These are phyloP conservation scores for Sclerotiophoma versabilis DNA, from an alignment of 2,329 filamentous ascomycete species.

Conservation along the genomic window DNA sequence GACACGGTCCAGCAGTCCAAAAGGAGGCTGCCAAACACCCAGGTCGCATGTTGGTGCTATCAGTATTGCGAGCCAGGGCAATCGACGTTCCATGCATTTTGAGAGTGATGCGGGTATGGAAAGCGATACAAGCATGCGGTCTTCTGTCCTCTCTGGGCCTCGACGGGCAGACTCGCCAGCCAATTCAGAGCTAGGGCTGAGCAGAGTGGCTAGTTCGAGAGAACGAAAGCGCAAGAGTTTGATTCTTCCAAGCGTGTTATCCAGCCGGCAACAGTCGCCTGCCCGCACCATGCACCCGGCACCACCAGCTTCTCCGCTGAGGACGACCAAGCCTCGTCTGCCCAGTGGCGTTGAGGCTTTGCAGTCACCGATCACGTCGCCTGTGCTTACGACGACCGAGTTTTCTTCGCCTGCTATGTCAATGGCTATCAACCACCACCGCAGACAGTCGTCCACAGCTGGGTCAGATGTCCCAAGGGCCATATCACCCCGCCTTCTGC, in stretches of 20 bases:
- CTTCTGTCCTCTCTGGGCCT: slow-evolving; percentile 75
- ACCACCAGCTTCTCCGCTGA: slow-evolving; percentile 83
- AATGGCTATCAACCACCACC: slow-evolving; percentile 70
- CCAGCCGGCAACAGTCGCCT: slow-evolving; percentile 87
- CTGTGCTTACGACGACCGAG: slow-evolving; percentile 82
- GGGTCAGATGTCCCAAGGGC: slow-evolving; percentile 74
- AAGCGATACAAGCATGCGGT: slow-evolving; percentile 88
- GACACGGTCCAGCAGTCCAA: slow-evolving; percentile 86
- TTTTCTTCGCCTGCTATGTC: slow-evolving; percentile 75
- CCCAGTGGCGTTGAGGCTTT: slow-evolving; percentile 68
- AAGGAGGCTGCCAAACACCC: slow-evolving; percentile 83
- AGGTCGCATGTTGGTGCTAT: slow-evolving; percentile 74
- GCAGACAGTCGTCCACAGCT: slow-evolving; percentile 89
- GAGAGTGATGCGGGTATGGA: slow-evolving; percentile 85
- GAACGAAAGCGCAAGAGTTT: slow-evolving; percentile 88
- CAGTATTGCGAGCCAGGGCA: slow-evolving; percentile 67
- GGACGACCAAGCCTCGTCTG: slow-evolving; percentile 81
- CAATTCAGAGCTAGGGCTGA: slow-evolving; percentile 76
- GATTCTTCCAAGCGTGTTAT: slow-evolving; percentile 79
- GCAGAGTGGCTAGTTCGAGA: slow-evolving; percentile 77
- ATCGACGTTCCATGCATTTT: slow-evolving; percentile 78
- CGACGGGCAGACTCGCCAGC: slow-evolving; percentile 82
- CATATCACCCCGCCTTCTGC: slow-evolving; percentile 80
- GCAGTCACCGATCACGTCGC: slow-evolving; percentile 87
- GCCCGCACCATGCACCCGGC: slow-evolving; percentile 68